phyloP scores from a whole-genome alignment of 208 protist species.

The Trypanosoma theileri region DNA sequence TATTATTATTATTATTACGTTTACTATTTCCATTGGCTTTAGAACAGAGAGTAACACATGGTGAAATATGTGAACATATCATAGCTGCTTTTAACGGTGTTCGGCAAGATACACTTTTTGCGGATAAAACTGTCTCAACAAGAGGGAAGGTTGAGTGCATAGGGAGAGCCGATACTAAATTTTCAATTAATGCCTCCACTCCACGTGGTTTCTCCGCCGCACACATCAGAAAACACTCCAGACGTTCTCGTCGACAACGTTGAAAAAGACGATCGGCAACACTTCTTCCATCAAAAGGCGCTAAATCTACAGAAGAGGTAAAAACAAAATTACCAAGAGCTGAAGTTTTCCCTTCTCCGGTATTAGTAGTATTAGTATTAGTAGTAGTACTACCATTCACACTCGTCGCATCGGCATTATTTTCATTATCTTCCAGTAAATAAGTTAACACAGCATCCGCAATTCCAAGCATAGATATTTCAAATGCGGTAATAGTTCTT shows the following conservation, averaged over 20 bases:
- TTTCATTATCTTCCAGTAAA: constrained; percentile 14
- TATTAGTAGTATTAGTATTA: neutral
- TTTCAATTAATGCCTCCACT: constrained; percentile 45
- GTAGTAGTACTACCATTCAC: too few relatives aligned
- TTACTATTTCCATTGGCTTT: neutral
- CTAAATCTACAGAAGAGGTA: neutral
- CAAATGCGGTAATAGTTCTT: constrained; percentile 26
- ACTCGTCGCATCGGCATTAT: neutral
- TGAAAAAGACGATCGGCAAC: constrained; percentile 44
- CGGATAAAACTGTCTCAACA: constrained; percentile 72
- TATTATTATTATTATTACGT: neutral
- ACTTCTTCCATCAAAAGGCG: constrained; percentile 44
- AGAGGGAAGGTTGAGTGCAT: constrained; percentile 56
- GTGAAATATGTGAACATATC: constrained; percentile 47
- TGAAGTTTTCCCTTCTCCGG: neutral
- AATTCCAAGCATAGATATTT: constrained; percentile 27
- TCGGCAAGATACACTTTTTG: constrained; percentile 50
- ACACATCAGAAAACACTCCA: constrained; percentile 47
- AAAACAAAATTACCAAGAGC: neutral
- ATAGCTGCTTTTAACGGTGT: constrained; percentile 53
- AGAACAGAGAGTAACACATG: constrained; percentile 53
- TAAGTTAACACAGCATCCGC: constrained; percentile 26
- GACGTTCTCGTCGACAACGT: constrained; percentile 39
- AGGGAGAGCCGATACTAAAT: constrained; percentile 50
- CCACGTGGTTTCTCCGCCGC: constrained; percentile 34